These are phyloP conservation scores for Curvularia hawaiiensis DNA, from an alignment of 2,329 filamentous ascomycete species.

Conservation along the genomic window DNA sequence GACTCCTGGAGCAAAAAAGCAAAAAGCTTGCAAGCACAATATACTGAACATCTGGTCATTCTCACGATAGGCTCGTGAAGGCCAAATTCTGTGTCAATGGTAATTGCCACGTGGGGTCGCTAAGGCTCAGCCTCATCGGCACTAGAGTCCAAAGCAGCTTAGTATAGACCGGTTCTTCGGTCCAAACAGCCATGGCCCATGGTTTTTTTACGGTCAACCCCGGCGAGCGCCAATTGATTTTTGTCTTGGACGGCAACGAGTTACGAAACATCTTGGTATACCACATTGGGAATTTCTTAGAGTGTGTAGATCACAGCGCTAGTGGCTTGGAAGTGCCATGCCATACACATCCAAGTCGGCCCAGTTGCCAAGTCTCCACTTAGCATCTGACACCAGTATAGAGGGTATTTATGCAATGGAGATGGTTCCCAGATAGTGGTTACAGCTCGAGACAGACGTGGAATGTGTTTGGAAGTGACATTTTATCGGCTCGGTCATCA, in stretches of 20 bases:
- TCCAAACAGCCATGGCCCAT: constrained; percentile 1
- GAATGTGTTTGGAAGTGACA: too few relatives aligned
- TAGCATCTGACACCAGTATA: neutral
- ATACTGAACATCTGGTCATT: neutral
- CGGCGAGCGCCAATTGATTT: constrained; percentile 4
- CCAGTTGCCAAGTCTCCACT: neutral
- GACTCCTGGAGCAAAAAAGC: neutral
- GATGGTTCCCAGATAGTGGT: neutral
- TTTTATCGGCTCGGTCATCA: too few relatives aligned
- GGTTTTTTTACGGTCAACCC: constrained; percentile 7
- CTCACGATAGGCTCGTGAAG: neutral
- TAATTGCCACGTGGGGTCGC: constrained; percentile 21
- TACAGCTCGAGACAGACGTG: neutral
- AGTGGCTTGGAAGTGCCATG: constrained; percentile 26
- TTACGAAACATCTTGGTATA: constrained; percentile 22
- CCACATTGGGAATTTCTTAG: constrained; percentile 18
- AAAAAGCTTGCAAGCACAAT: neutral
- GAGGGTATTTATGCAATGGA: neutral
- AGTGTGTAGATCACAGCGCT: constrained; percentile 25
- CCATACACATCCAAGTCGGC: neutral
- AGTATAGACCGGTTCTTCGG: neutral
- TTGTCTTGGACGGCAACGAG: constrained; percentile 2
- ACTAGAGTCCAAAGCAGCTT: constrained; percentile 5
- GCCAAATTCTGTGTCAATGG: constrained; percentile 10
- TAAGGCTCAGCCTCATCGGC: constrained; percentile 11